A percentile compares a stretch with the other conserved stretches of the same genome.
phyloP scores from a whole-genome alignment of 805 yeast species.

The Saturnispora gosingensis region DNA sequence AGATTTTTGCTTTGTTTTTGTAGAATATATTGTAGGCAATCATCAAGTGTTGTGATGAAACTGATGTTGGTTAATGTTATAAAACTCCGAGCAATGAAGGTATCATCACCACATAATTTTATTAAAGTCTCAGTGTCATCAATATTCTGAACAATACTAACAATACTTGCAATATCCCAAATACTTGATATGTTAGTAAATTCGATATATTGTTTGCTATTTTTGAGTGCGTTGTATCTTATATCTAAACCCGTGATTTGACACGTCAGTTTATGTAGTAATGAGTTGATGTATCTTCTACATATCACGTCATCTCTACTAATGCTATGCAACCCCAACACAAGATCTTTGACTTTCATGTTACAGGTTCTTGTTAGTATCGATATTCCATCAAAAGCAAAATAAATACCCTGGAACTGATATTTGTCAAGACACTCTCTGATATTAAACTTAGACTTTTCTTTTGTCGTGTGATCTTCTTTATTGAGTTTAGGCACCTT shows the following conservation, averaged over 20 bases:
- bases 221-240: background rate
- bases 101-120: conserved; percentile 9
- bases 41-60: conserved; percentile 13
- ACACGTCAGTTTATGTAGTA: conserved; percentile 10
- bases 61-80: conserved; percentile 16
- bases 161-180: conserved; percentile 7
- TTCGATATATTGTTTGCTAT: conserved; percentile 8
- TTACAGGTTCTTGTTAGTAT: background rate
- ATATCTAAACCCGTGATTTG: conserved; percentile 11
- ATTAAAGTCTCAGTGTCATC: conserved; percentile 11
- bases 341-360: conserved; percentile 9
- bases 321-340: conserved; percentile 8
- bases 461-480: background rate
- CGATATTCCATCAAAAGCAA: conserved; percentile 11
- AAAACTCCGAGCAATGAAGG: conserved; percentile 18
- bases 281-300: background rate
- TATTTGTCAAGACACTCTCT: conserved; percentile 5
- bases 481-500: background rate
- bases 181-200: conserved; percentile 13
- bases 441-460: background rate
- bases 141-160: conserved; percentile 6
- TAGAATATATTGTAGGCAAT: conserved; percentile 3
- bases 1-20: background rate
- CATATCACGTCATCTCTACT: conserved; percentile 6
- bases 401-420: conserved; percentile 6